Evolutionary conservation across 257 asterid genomes (phyloP).

Genomic region (Jacaranda mimosifolia): DNA sequence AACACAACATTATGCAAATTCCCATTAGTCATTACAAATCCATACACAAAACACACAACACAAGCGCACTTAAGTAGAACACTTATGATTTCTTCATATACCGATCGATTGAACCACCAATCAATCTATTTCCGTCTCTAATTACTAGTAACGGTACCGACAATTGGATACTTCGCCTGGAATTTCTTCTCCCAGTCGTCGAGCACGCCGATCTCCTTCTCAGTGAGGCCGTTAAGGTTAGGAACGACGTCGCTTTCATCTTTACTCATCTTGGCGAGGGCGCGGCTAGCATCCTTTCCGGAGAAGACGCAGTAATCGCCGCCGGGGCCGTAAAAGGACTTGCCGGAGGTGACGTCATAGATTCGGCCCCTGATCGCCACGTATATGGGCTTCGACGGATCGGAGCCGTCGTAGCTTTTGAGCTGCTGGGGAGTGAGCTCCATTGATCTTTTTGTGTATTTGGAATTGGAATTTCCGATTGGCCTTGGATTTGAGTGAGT

Average conservation of each 20-base stretch:
- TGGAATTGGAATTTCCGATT: neutral
- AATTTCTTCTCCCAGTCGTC: conserved; percentile 95
- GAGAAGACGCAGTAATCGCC: conserved; percentile 83
- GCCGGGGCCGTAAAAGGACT: conserved; percentile 93
- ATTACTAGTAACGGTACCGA: conserved; percentile 59
- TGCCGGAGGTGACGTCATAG: conserved; percentile 85
- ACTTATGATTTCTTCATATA: conserved; percentile 11
- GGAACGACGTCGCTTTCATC: conserved; percentile 71
- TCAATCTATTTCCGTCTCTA: conserved; percentile 27
- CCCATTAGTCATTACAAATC: conserved; percentile 25
- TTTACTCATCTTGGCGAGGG: conserved; percentile 98
- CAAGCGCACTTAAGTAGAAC: neutral
- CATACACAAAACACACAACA: conserved; percentile 34
- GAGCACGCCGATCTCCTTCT: conserved; percentile 86
- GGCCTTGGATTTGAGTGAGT: neutral
- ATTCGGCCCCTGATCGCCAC: conserved; percentile 80
- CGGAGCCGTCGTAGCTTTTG: conserved; percentile 77
- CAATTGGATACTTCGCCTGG: conserved; percentile 92
- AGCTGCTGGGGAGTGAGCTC: conserved; percentile 77
- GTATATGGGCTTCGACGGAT: conserved; percentile 89
- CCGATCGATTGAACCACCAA: conserved; percentile 20
- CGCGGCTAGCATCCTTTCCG: conserved; percentile 98
- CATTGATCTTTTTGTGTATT: conserved; percentile 43
- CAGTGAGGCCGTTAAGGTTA: conserved; percentile 77
- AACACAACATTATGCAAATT: neutral